Evolutionary conservation across 371 early-diverging fungal genomes (phyloP).

Genomic region (Mortierella sp.): DNA sequence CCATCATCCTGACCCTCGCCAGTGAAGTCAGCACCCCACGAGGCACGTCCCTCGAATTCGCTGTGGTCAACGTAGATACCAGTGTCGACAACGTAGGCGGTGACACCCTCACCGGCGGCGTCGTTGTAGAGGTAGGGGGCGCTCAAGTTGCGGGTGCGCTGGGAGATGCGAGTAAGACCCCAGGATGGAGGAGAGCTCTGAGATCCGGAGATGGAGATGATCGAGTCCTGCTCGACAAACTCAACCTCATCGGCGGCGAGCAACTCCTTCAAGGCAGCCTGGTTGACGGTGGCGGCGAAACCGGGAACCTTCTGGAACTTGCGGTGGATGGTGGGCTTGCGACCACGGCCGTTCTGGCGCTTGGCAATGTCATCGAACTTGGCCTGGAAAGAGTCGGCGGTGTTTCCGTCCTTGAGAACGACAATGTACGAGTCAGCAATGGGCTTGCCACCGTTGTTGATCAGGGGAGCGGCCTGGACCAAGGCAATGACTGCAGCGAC

Average conservation of each 20-base stretch:
- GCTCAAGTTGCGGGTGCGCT: conserved; percentile 36
- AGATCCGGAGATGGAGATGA: conserved; percentile 51
- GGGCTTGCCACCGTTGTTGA: conserved; percentile 30
- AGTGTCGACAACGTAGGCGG: conserved; percentile 68
- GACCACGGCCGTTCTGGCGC: conserved; percentile 30
- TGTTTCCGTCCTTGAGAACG: neutral
- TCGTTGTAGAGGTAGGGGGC: conserved; percentile 32
- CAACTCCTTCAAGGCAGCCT: conserved; percentile 29
- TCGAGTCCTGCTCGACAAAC: conserved; percentile 64
- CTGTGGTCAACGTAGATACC: conserved; percentile 69
- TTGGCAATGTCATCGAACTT: conserved; percentile 32
- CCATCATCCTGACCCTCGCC: conserved; percentile 61
- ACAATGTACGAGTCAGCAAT: conserved; percentile 32
- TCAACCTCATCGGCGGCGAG: conserved; percentile 53
- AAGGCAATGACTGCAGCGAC: conserved; percentile 28
- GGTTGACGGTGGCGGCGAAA: conserved; percentile 28
- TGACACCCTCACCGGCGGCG: conserved; percentile 58
- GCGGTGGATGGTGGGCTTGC: conserved; percentile 33
- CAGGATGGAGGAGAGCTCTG: conserved; percentile 57
- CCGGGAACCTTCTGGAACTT: conserved; percentile 38
- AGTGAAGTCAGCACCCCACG: conserved; percentile 64
- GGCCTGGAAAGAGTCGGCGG: conserved; percentile 21
- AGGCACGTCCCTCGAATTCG: conserved; percentile 78
- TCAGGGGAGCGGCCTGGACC: conserved; percentile 31
- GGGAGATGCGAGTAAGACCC: conserved; percentile 67